Percentiles rank a stretch among this genome's conserved stretches.
These are phyloP conservation scores for Candida endomychidarum DNA, from an alignment of 805 yeast species.

Conservation along the genomic window DNA sequence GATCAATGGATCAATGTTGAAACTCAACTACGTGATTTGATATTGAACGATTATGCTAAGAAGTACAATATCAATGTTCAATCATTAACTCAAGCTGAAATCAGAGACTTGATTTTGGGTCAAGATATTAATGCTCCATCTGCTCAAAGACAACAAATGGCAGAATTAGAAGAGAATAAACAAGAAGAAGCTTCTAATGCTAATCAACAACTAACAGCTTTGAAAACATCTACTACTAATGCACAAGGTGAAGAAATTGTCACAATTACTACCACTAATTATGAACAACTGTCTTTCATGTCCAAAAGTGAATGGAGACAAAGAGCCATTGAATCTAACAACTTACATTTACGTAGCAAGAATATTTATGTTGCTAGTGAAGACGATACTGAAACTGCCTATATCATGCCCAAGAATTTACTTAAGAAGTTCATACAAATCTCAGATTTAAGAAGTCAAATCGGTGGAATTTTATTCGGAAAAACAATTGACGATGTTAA, in stretches of 20 bases:
- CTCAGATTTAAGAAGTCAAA: slow-evolving; percentile 77
- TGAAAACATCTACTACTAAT: slow-evolving; percentile 79
- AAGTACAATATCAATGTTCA: slow-evolving; percentile 83
- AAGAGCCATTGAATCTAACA: slow-evolving; percentile 76
- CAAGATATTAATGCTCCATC: slow-evolving; percentile 93
- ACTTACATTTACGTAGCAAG: slow-evolving; percentile 70
- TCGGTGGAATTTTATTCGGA: slow-evolving; percentile 82
- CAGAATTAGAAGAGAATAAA: slow-evolving; percentile 58
- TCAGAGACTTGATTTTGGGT: slow-evolving; percentile 90
- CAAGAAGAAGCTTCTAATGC: slow-evolving; percentile 34
- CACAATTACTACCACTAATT: slow-evolving; percentile 87
- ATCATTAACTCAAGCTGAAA: slow-evolving; percentile 88
- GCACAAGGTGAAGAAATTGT: slow-evolving; percentile 96
- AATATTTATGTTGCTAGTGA: slow-evolving; percentile 68
- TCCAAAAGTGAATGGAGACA: slow-evolving; percentile 91
- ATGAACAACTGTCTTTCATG: slow-evolving; percentile 79
- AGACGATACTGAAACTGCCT: slow-evolving; percentile 61
- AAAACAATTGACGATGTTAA: slow-evolving; percentile 68
- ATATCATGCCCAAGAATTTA: slow-evolving; percentile 79
- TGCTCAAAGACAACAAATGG: slow-evolving; percentile 77
- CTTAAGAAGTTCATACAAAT: slow-evolving; percentile 74
- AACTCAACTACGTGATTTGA: slow-evolving; percentile 81
- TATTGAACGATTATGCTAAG: slow-evolving; percentile 79
- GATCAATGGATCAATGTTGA: slow-evolving; percentile 95
- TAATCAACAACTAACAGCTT: slow-evolving; percentile 62